A percentile compares a stretch with the other conserved stretches of the same genome.
These are phyloP conservation scores for Carex cristatella DNA, from an alignment of 176 grass and related monocot species.

Conservation along the genomic window DNA sequence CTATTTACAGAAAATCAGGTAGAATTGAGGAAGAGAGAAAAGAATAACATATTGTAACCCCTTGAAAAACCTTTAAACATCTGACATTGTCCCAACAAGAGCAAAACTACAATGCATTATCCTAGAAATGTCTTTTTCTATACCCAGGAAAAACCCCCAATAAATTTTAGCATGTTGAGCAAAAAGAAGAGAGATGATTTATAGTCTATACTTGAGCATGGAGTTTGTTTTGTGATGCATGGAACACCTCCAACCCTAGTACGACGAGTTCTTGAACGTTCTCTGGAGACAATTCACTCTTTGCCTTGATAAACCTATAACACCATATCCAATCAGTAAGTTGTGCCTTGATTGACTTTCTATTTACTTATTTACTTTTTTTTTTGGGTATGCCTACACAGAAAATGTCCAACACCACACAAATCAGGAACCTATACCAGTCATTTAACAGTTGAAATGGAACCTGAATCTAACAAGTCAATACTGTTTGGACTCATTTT, in stretches of 20 bases:
- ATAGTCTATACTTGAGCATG: conserved; percentile 70
- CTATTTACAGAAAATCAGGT: conserved; percentile 37
- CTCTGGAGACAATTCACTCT: conserved; percentile 76
- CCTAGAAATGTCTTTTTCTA: not conserved
- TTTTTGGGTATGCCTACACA: not conserved
- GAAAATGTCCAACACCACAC: not conserved
- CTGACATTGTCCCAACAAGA: not conserved
- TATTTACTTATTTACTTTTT: not conserved
- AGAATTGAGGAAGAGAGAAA: not conserved
- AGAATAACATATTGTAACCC: not conserved
- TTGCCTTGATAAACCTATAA: conserved; percentile 79
- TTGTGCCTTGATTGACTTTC: not conserved
- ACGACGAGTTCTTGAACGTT: conserved; percentile 62
- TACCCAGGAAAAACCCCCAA: not conserved
- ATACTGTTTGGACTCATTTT: not conserved
- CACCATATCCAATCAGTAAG: not conserved
- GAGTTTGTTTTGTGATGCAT: conserved; percentile 74
- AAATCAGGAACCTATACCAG: not conserved
- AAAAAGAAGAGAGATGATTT: not conserved
- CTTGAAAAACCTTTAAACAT: not conserved
- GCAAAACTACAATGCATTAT: not conserved
- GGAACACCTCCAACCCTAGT: conserved; percentile 83
- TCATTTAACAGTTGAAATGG: not conserved
- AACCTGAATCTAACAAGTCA: not conserved
- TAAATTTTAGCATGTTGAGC: conserved; percentile 14